A percentile compares a stretch with the other conserved stretches of the same genome.
These are phyloP conservation scores for Geotrichum candidum DNA, from an alignment of 1,139 yeast genomes.

Conservation along the genomic window DNA sequence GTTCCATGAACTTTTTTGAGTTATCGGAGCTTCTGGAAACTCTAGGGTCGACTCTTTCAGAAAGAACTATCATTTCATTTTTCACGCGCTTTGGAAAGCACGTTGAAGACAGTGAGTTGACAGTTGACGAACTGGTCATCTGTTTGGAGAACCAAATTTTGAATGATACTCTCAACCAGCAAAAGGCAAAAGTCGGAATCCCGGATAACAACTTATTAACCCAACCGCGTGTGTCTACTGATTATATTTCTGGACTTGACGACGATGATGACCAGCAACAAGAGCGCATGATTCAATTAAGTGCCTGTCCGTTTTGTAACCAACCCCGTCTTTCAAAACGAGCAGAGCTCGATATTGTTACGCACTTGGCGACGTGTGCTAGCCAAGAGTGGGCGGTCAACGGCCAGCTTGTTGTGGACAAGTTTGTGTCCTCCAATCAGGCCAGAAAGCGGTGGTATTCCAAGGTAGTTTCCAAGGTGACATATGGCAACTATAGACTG, in stretches of 20 bases:
- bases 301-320: constrained; percentile 72
- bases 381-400: constrained; percentile 71
- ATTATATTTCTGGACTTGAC: constrained; percentile 11
- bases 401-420: constrained; percentile 56
- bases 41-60: constrained; percentile 54
- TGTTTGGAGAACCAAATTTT: constrained; percentile 43
- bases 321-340: constrained; percentile 53
- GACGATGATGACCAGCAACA: constrained; percentile 1
- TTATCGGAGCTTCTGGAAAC: constrained; percentile 54
- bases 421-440: constrained; percentile 71
- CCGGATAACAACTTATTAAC: background rate
- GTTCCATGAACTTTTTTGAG: constrained; percentile 49
- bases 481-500: constrained; percentile 79
- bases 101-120: constrained; percentile 49
- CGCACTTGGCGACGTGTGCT: constrained; percentile 85
- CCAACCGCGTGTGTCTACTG: background rate
- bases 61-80: constrained; percentile 42
- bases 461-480: constrained; percentile 70
- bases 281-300: constrained; percentile 51
- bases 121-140: constrained; percentile 52
- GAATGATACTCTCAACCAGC: constrained; percentile 26
- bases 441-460: constrained; percentile 90
- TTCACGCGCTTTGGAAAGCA: constrained; percentile 43
- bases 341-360: constrained; percentile 61
- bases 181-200: background rate